These are phyloP conservation scores for Leptographium radiaticola DNA, from an alignment of 2,329 filamentous ascomycete species.

Conservation along the genomic window DNA sequence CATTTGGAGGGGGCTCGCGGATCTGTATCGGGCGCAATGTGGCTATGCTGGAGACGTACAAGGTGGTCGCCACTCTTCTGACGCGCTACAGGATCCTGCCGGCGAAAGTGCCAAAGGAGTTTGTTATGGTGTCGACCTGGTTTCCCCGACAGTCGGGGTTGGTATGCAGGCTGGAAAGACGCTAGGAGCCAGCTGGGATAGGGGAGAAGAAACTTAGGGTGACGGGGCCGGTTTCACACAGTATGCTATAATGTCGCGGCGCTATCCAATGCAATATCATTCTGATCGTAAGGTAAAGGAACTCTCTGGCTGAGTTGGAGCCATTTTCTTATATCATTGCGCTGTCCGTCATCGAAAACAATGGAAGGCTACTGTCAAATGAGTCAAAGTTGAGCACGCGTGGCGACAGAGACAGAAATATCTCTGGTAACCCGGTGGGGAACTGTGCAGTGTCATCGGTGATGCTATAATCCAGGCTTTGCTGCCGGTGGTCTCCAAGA, in stretches of 20 bases:
- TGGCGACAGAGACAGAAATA: constrained; percentile 12
- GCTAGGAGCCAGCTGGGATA: not conserved
- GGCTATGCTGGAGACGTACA: constrained; percentile 21
- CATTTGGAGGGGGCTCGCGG: constrained; percentile 26
- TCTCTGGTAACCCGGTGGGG: constrained; percentile 5
- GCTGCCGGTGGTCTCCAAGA: not conserved
- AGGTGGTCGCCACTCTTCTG: constrained; percentile 28
- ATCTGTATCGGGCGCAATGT: constrained; percentile 26
- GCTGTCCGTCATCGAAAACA: constrained; percentile 14
- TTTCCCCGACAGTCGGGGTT: constrained; percentile 10
- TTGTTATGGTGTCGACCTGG: constrained; percentile 10
- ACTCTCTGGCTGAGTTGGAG: too few species aligned
- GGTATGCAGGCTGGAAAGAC: constrained; percentile 9
- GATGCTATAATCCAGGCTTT: not conserved
- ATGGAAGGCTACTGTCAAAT: constrained; percentile 11
- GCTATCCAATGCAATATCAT: too few species aligned
- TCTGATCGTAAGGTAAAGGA: too few species aligned
- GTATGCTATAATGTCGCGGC: too few species aligned
- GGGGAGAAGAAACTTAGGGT: not conserved
- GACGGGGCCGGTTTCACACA: not conserved
- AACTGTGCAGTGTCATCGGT: not conserved
- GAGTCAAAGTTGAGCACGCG: constrained; percentile 13
- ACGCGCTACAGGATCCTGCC: constrained; percentile 21
- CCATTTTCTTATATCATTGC: not conserved
- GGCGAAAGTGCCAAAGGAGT: constrained; percentile 11